These are phyloP conservation scores for Mucor lusitanicus DNA, from an alignment of 371 early-diverging fungal species.

Conservation along the genomic window DNA sequence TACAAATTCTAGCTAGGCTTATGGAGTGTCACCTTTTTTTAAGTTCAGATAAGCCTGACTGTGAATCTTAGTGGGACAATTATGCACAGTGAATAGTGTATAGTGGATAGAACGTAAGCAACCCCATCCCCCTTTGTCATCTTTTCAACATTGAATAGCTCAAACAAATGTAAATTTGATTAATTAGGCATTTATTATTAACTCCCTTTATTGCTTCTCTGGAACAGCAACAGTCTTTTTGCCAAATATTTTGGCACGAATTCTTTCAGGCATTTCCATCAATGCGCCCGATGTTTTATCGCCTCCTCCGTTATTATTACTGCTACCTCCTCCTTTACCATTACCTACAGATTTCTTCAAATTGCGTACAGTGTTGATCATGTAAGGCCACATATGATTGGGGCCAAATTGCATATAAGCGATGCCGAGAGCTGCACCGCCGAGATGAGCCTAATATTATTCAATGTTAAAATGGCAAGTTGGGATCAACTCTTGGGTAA, in stretches of 20 bases:
- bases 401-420: slow-evolving; percentile 53
- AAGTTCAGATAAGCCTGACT: too few relatives aligned
- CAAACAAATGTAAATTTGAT: too few relatives aligned
- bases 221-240: slow-evolving; percentile 10
- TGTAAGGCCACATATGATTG: slow-evolving; percentile 44
- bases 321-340: not conserved
- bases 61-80: too few relatives aligned
- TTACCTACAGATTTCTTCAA: slow-evolving; percentile 5
- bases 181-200: too few relatives aligned
- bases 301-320: not conserved
- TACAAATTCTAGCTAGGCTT: too few relatives aligned
- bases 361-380: slow-evolving; percentile 29
- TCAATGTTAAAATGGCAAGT: not conserved
- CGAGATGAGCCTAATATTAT: slow-evolving; percentile 68
- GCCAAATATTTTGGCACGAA: not conserved
- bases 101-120: too few relatives aligned
- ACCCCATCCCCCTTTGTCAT: too few relatives aligned
- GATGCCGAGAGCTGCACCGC: slow-evolving; percentile 56
- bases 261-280: slow-evolving; percentile 13
- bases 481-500: not conserved
- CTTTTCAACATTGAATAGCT: too few relatives aligned
- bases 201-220: slow-evolving; percentile 3
- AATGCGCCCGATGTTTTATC: slow-evolving; percentile 7
- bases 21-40: too few relatives aligned
- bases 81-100: too few relatives aligned